phyloP scores from a whole-genome alignment of 768 basidiomycete genomes.

The Trametes cinnabarina region DNA sequence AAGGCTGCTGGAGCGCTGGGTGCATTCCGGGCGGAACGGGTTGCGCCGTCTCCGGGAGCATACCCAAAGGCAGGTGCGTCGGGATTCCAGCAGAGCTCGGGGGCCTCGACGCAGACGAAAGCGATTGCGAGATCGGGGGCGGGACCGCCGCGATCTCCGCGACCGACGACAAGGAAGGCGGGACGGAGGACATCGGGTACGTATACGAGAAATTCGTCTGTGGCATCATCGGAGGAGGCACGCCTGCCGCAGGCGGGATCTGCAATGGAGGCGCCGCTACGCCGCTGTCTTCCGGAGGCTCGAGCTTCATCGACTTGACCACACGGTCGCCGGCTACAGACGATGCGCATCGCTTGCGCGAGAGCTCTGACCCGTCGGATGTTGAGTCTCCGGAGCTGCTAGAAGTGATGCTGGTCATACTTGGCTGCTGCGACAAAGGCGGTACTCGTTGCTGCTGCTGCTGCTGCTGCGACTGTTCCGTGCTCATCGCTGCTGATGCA shows the following conservation, averaged over 20 bases:
- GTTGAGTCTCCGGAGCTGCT: conserved; percentile 28
- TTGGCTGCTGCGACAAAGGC: conserved; percentile 21
- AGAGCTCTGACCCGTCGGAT: conserved; percentile 38
- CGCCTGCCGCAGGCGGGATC: conserved; percentile 19
- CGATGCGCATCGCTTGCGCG: conserved; percentile 52
- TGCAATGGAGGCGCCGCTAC: conserved; percentile 17
- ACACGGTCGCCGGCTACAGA: conserved; percentile 45
- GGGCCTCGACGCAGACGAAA: conserved; percentile 24
- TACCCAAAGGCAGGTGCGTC: conserved; percentile 14
- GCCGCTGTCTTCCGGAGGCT: conserved; percentile 43
- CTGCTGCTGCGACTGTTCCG: conserved; percentile 15
- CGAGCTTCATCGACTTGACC: conserved; percentile 48
- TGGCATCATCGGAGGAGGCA: conserved; percentile 20
- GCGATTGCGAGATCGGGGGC: conserved; percentile 30
- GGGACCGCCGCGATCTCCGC: conserved; percentile 30
- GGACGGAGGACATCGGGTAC: conserved; percentile 14
- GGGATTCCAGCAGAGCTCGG: conserved; percentile 26
- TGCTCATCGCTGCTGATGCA: conserved; percentile 12
- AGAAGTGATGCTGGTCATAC: conserved; percentile 24
- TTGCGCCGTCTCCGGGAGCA: conserved; percentile 20
- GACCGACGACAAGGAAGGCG: conserved; percentile 26
- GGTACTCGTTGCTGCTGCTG: conserved; percentile 15
- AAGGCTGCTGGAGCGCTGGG: background rate
- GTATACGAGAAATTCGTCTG: conserved; percentile 28
- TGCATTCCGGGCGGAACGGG: conserved; percentile 8